Evolutionary conservation across 2,329 filamentous ascomycete genomes (phyloP), one percentile per base, ranked within the genome.

Genomic region (Aureobasidium zeae): DNA sequence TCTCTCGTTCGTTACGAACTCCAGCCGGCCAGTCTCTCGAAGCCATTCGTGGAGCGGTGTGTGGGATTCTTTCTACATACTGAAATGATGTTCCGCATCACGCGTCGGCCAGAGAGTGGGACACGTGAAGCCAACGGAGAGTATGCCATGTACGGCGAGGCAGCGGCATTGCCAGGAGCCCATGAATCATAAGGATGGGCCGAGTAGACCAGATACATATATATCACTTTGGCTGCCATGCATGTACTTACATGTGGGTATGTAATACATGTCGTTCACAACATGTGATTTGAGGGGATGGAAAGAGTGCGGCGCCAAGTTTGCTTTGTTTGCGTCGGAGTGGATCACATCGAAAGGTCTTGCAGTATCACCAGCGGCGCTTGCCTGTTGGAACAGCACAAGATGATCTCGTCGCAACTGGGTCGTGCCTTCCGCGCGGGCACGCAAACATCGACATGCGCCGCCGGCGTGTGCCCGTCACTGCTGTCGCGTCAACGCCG

Each of bases 401-500:
- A n/a, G n/a, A 48, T 48, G 46, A 39, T 48, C 34, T 41, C 46
- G 17, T 45, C 41, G 25, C 42, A 41, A 24, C 36, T 48, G 24
- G 42, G 46, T 25, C 34, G 35, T 19, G 41, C 35, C 20, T 24
- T 35, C 17, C 35, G 39, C 30, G 26, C 31, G 30, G 36, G 35
- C 25, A 19, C 29, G 24, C 32, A 36, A 11, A 33, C 32, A 10
- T 38, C 43, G 5, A 22, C 34, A 9, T 44, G 48, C 44, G 55
- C 57, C 39, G 55, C 52, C 46, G 56, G 52, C 31, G 48, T 50
- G 21, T 47, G 49, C 34, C 63, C 48, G 44, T 56, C 48, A 36
- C 60, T 59, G 32, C 58, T 57, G 21, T 49, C 55, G 31, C 69
- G 71, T 55, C 68, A 72, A 51, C 65, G 70, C 46, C 67, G 70